Percentiles rank a stretch among this genome's conserved stretches.
phyloP scores from a whole-genome alignment of 371 early-diverging fungal species.

The Rhizomucor miehei region DNA sequence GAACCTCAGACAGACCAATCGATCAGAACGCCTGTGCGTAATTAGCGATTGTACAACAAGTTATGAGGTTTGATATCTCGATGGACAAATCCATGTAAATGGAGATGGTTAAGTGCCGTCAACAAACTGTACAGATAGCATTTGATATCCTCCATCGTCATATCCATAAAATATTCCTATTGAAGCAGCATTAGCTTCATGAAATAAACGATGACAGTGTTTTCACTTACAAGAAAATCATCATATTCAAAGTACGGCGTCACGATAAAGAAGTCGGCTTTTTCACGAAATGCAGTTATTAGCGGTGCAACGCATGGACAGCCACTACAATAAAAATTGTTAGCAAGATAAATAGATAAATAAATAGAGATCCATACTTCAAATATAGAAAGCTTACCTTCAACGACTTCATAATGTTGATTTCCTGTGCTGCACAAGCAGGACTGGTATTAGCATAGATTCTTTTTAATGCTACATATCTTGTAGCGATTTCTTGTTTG shows the following conservation, averaged over 20 bases:
- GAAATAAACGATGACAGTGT: background rate
- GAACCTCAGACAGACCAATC: constrained; percentile 98
- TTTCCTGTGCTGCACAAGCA: constrained; percentile 82
- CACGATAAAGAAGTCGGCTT: constrained; percentile 85
- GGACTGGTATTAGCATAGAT: constrained; percentile 90
- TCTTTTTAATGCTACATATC: constrained; percentile 85
- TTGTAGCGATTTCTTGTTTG: constrained; percentile 1
- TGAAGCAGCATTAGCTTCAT: background rate
- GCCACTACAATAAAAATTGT: constrained; percentile 17
- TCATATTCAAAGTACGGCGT: constrained; percentile 88
- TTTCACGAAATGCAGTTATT: constrained; percentile 77
- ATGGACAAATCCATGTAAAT: constrained; percentile 74
- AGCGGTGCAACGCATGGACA: constrained; percentile 68
- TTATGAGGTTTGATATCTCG: constrained; percentile 98
- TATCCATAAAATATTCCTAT: constrained; percentile 53
- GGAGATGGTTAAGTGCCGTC: constrained; percentile 70
- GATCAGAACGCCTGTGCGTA: constrained; percentile 81
- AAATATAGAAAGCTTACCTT: constrained; percentile 46
- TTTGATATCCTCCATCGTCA: constrained; percentile 74
- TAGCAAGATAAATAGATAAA: too few relatives aligned
- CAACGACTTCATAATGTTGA: constrained; percentile 76
- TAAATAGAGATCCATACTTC: too few relatives aligned
- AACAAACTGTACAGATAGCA: constrained; percentile 82
- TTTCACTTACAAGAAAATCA: constrained; percentile 75
- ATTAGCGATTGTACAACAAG: constrained; percentile 80